Percentiles rank a stretch among this genome's conserved stretches.
These are phyloP conservation scores for Penicillium angulare DNA, from an alignment of 495 filamentous ascomycete genomes.

Conservation along the genomic window DNA sequence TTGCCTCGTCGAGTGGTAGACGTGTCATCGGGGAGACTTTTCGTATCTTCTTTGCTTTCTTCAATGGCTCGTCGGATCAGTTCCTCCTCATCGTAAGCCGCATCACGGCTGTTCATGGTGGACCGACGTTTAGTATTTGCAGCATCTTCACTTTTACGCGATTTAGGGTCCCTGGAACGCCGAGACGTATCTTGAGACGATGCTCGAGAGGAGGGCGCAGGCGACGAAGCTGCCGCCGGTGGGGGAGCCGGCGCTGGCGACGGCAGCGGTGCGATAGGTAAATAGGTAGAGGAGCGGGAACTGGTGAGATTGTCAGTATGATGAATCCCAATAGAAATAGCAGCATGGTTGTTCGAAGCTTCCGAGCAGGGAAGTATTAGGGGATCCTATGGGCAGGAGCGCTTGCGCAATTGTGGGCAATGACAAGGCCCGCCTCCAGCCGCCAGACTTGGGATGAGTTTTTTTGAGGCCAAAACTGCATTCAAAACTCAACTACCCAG, in stretches of 20 bases:
- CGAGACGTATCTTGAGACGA: constrained; percentile 46
- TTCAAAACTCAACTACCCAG: constrained; percentile 3
- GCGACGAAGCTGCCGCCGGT: constrained; percentile 31
- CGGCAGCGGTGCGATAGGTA: constrained; percentile 55
- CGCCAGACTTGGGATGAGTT: not conserved
- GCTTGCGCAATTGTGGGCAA: not conserved
- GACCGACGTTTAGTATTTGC: constrained; percentile 74
- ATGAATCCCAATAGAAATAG: not conserved
- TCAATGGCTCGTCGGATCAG: constrained; percentile 86
- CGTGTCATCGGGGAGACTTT: constrained; percentile 46
- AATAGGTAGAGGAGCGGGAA: constrained; percentile 65
- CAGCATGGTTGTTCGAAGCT: not conserved
- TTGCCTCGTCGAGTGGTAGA: constrained; percentile 66
- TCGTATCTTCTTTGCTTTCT: constrained; percentile 78
- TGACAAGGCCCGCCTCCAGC: constrained; percentile 2
- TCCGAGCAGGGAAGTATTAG: not conserved
- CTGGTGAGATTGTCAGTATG: constrained; percentile 41
- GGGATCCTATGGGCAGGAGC: not conserved
- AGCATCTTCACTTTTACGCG: constrained; percentile 44
- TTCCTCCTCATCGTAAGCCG: constrained; percentile 94
- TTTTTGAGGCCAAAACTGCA: not conserved
- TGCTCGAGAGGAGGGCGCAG: constrained; percentile 45
- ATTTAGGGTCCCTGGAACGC: constrained; percentile 47
- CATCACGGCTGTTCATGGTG: constrained; percentile 96
- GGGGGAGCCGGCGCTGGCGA: constrained; percentile 45